Evolutionary conservation across 345 rosid genomes (phyloP).

Genomic region (Salix purpurea): DNA sequence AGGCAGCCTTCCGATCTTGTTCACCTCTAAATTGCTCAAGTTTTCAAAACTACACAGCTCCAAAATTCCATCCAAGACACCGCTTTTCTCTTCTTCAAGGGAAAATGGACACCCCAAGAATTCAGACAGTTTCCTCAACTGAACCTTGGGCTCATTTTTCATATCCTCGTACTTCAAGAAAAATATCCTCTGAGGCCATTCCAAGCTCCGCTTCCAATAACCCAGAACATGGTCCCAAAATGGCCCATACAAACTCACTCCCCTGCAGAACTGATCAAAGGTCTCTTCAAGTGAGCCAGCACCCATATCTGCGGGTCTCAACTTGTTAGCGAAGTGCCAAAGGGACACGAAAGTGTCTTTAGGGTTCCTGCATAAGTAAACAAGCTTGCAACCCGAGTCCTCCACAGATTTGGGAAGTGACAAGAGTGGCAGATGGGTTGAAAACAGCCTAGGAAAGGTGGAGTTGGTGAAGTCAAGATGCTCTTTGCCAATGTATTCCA

Average conservation of each 20-base stretch:
- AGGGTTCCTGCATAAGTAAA: conserved; percentile 57
- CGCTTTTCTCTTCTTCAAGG: conserved; percentile 32
- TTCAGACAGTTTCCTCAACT: conserved; percentile 36
- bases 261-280: conserved; percentile 43
- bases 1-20: conserved; percentile 29
- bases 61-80: conserved; percentile 36
- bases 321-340: conserved; percentile 51
- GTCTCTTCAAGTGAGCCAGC: conserved; percentile 28
- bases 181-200: conserved; percentile 31
- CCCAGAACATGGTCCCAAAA: conserved; percentile 56
- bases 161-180: conserved; percentile 55
- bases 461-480: conserved; percentile 23
- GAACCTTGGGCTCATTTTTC: conserved; percentile 25
- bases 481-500: conserved; percentile 5
- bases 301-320: conserved; percentile 23
- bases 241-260: conserved; percentile 46
- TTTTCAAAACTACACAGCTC: conserved; percentile 46
- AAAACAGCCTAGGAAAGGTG: conserved; percentile 40
- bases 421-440: conserved; percentile 35
- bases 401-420: conserved; percentile 35
- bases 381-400: conserved; percentile 40
- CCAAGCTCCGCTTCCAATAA: conserved; percentile 51
- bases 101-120: conserved; percentile 49
- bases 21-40: conserved; percentile 47
- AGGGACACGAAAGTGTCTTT: conserved; percentile 53